A percentile compares a stretch with the other conserved stretches of the same genome.
phyloP scores from a whole-genome alignment of 495 filamentous ascomycete species.

The Podospora anserina region DNA sequence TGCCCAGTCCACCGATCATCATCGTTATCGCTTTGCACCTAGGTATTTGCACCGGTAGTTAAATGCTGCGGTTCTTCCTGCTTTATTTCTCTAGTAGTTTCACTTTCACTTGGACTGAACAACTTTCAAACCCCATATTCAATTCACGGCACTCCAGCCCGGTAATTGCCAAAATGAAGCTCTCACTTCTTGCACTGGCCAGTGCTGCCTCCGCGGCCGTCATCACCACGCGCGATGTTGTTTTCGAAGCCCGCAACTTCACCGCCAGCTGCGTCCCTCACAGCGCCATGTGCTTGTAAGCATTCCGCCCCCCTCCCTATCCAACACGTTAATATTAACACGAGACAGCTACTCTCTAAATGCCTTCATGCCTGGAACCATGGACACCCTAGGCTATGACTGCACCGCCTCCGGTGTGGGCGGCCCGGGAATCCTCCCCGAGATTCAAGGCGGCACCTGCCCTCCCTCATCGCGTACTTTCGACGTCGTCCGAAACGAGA shows the following conservation, averaged over 20 bases:
- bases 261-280: constrained; percentile 32
- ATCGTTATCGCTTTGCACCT: too few species aligned
- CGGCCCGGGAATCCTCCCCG: constrained; percentile 23
- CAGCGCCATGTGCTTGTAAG: constrained; percentile 34
- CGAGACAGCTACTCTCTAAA: constrained; percentile 25
- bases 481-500: constrained; percentile 13
- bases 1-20: too few species aligned
- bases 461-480: constrained; percentile 24
- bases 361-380: constrained; percentile 29
- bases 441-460: constrained; percentile 28
- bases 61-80: too few species aligned
- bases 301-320: not conserved
- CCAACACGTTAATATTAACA: not conserved
- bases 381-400: constrained; percentile 27
- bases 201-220: not conserved
- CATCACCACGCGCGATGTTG: constrained; percentile 4
- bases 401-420: constrained; percentile 21
- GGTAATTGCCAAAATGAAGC: constrained; percentile 1
- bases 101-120: too few species aligned
- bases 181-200: constrained; percentile 4
- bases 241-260: constrained; percentile 28
- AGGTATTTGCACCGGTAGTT: too few species aligned
- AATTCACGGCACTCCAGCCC: too few species aligned
- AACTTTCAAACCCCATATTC: too few species aligned
- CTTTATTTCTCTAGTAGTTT: too few species aligned